Evolutionary conservation across 2,329 filamentous ascomycete species (phyloP), one percentile per base, ranked within the genome.

Genomic region (Chaetomium globosum): DNA sequence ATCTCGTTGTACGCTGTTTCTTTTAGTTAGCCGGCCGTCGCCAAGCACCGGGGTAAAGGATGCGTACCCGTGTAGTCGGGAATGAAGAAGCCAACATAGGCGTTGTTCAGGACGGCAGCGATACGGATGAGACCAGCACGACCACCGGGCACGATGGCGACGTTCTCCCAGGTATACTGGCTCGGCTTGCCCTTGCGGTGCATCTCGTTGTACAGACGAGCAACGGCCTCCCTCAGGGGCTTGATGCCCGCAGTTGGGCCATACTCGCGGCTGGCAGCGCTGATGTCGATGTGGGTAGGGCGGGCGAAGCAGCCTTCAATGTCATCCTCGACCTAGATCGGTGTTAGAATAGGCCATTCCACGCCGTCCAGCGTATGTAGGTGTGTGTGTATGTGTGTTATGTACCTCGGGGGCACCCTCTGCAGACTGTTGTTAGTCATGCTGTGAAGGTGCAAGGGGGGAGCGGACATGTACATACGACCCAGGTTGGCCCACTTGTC

Each of bases 101-200:
- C 89, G 77, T 96, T 96, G 69, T 94, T 94, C 71, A 98, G 80
- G 6, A 98, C 93, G 59, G 94, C 94, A 23, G 94, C 94, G 76
- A 98, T 97, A 72, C 94, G 87, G 76, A 97, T 97, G 79, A 98
- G 81, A 57, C 94, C 94, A 39, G 94, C 94, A 73, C 94, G 87
- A 48, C 94, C 94, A 77, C 93, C 93, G 54, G 94, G 94, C 3
- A 98, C 94, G 76, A 98, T 96, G 76, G 91, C 93, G 21, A 97
- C 94, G 77, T 98, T 98, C 82, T 98, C 94, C 90, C 92, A 97
- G 6, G 91, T 96, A 77, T 98, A 98, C 79, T 96, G 84, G 78
- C 90, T 94, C 12, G 87, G 84, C 81, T 95, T 96, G 74, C 90
- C 92, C 80, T 94, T 81, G 69, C 94, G 88, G 74, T 97, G 94